These are phyloP conservation scores for Globisporangium carolinianum DNA, from an alignment of 352 stramenopile species.

Conservation along the genomic window DNA sequence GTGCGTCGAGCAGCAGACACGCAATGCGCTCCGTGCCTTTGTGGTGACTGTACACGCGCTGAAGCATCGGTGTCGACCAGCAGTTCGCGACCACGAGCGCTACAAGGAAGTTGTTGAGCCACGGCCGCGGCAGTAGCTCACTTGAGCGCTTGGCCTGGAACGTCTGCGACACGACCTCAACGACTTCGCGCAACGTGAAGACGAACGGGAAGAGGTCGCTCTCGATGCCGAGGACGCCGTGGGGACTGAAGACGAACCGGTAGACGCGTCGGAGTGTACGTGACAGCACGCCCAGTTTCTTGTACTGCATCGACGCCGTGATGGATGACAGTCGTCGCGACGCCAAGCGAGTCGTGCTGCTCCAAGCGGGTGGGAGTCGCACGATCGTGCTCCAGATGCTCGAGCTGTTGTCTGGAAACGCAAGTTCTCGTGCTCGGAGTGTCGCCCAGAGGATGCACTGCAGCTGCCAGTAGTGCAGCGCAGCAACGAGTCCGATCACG, in stretches of 20 bases:
- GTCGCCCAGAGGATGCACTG: neutral
- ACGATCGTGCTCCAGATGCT: neutral
- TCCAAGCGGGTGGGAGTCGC: neutral
- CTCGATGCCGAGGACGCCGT: constrained; percentile 11
- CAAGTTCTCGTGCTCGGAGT: neutral
- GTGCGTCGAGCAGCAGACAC: constrained; percentile 10
- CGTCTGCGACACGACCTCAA: constrained; percentile 12
- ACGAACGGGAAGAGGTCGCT: constrained; percentile 1
- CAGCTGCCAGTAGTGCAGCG: constrained; percentile 7
- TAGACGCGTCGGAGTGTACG: neutral
- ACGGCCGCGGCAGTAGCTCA: neutral
- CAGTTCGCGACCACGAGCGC: constrained; percentile 5
- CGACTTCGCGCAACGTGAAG: constrained; percentile 9
- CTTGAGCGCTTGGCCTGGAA: constrained; percentile 16
- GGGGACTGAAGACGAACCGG: neutral
- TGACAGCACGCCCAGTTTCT: neutral
- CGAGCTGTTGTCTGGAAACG: neutral
- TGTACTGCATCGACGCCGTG: too few species aligned
- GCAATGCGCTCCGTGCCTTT: constrained; percentile 9
- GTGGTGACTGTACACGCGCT: constrained; percentile 3
- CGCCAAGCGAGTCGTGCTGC: neutral
- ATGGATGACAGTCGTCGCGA: neutral
- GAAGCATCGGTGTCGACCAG: constrained; percentile 12
- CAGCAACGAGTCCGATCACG: neutral
- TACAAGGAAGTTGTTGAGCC: constrained; percentile 5